phyloP scores from a whole-genome alignment of 1,139 yeast genomes.

The Geotrichum phurueaensis region DNA sequence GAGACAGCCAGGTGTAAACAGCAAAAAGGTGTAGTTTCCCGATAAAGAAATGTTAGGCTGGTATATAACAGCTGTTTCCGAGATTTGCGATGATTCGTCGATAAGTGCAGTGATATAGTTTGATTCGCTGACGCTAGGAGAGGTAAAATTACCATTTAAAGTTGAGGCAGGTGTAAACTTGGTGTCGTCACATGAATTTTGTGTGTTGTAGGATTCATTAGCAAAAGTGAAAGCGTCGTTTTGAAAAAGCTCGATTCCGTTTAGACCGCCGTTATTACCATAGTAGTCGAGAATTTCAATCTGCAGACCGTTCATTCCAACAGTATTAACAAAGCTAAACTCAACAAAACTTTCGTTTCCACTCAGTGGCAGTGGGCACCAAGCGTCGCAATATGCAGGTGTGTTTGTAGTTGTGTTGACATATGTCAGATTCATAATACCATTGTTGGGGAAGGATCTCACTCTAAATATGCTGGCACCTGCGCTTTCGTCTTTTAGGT shows the following conservation, averaged over 20 bases:
- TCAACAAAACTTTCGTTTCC: slow-evolving; percentile 59
- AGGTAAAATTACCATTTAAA: slow-evolving; percentile 22
- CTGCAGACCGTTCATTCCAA: slow-evolving; percentile 57
- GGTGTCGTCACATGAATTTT: slow-evolving; percentile 36
- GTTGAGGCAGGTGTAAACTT: slow-evolving; percentile 27
- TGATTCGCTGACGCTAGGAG: slow-evolving; percentile 23
- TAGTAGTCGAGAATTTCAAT: slow-evolving; percentile 65
- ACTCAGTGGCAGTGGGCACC: slow-evolving; percentile 59
- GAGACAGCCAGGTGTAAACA: slow-evolving; percentile 85
- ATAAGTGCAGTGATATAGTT: slow-evolving; percentile 37
- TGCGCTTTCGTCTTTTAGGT: slow-evolving; percentile 43
- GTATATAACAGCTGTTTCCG: slow-evolving; percentile 48
- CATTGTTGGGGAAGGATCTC: slow-evolving; percentile 70
- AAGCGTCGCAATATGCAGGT: slow-evolving; percentile 62
- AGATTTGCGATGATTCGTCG: slow-evolving; percentile 33
- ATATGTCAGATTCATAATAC: slow-evolving; percentile 88
- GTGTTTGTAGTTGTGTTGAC: slow-evolving; percentile 60
- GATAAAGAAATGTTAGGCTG: slow-evolving; percentile 65
- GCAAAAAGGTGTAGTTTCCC: slow-evolving; percentile 66
- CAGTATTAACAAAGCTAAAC: slow-evolving; percentile 67
- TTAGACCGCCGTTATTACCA: slow-evolving; percentile 61
- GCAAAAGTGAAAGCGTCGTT: slow-evolving; percentile 60
- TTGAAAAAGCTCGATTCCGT: slow-evolving; percentile 71
- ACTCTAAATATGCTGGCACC: slow-evolving; percentile 67
- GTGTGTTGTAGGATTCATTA: slow-evolving; percentile 63